Conservation (phyloP, 139 green algal genomes). For the Zygnema cylindricum region DNA sequence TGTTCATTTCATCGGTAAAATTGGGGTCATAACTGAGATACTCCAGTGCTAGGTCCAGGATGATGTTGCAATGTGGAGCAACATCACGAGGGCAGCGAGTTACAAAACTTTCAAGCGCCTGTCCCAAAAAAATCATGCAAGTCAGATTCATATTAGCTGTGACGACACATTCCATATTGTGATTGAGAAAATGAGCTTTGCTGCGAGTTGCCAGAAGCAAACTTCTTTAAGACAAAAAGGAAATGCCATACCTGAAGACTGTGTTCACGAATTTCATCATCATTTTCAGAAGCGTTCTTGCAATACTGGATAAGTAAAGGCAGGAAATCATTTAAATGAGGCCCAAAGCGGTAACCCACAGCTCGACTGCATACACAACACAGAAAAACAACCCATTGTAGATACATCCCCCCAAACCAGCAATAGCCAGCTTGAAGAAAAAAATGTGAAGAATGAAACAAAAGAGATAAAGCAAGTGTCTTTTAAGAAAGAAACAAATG, state of each 20-base stretch:
- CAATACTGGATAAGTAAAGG: slow-evolving; percentile 76
- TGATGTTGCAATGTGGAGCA: slow-evolving; percentile 22
- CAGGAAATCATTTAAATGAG: slow-evolving; percentile 70
- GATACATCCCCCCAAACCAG: too few relatives aligned
- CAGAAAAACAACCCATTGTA: too few relatives aligned
- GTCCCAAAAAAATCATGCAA: slow-evolving; percentile 27
- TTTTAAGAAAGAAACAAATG: too few relatives aligned
- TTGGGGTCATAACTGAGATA: slow-evolving; percentile 91
- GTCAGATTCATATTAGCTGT: too few relatives aligned
- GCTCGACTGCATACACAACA: too few relatives aligned
- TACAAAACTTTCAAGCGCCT: slow-evolving; percentile 88
- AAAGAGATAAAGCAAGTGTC: too few relatives aligned
- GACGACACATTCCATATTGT: too few relatives aligned
- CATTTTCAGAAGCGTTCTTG: slow-evolving; percentile 60
- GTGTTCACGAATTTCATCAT: slow-evolving; percentile 87
- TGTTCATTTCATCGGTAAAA: slow-evolving; percentile 79
- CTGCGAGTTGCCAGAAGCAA: too few relatives aligned
- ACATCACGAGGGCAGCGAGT: slow-evolving; percentile 71
- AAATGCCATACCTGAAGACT: slow-evolving; percentile 79
- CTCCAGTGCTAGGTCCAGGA: slow-evolving; percentile 65
- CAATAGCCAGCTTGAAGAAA: too few relatives aligned
- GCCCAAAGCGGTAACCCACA: slow-evolving; percentile 81
- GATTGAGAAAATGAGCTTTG: too few relatives aligned
- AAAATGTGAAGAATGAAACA: too few relatives aligned
- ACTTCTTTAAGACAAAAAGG: too few relatives aligned